Percentiles rank a stretch among this genome's conserved stretches.
Evolutionary conservation across 73 alveolate species (phyloP).

Genomic region (Tetrahymena malaccensis): DNA sequence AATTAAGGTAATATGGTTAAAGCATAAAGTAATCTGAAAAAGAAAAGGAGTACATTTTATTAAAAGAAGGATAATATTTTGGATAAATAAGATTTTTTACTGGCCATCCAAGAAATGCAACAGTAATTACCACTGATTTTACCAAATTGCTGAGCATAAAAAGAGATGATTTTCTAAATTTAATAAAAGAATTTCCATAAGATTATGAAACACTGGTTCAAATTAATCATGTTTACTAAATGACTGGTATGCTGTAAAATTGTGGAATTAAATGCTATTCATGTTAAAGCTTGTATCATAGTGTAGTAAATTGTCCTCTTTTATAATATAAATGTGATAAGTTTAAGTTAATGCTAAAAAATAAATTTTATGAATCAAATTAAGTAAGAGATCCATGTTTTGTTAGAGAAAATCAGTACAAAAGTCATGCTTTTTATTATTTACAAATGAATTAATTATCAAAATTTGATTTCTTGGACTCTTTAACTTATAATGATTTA

Average conservation of each 20-base stretch:
- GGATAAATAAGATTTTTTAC: conserved; percentile 59
- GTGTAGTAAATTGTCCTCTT: not conserved
- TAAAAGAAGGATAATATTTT: conserved; percentile 32
- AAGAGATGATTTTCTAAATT: not conserved
- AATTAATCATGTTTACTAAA: not conserved
- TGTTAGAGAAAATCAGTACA: not conserved
- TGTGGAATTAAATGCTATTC: not conserved
- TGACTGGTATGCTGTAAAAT: not conserved
- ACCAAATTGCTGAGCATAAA: conserved; percentile 34
- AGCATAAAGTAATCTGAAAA: not conserved
- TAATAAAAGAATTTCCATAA: not conserved
- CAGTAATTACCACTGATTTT: conserved; percentile 45
- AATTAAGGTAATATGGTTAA: too few species aligned
- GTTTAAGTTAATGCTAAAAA: not conserved
- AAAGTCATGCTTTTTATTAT: not conserved
- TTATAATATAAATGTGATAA: not conserved
- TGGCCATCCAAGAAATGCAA: conserved; percentile 41
- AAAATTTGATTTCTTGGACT: not conserved
- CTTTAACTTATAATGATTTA: not conserved
- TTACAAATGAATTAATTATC: not conserved
- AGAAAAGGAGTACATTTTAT: not conserved
- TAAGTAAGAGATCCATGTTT: not conserved
- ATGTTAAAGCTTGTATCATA: not conserved
- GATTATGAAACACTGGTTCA: conserved; percentile 4
- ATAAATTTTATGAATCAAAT: not conserved